A percentile compares a stretch with the other conserved stretches of the same genome.
phyloP scores from a whole-genome alignment of 441 rosid species.

The Metrosideros polymorpha region DNA sequence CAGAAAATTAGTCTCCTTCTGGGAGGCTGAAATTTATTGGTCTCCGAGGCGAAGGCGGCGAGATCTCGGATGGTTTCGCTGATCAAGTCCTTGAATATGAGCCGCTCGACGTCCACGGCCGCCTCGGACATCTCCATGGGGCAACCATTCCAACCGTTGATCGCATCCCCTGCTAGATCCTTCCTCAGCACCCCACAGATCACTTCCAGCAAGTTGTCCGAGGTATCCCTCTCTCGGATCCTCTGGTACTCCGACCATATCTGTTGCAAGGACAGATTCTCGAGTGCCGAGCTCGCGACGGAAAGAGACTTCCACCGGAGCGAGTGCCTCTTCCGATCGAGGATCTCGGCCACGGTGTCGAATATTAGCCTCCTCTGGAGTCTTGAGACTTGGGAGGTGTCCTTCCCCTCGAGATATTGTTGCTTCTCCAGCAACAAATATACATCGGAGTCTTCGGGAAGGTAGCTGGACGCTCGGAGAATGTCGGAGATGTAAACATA shows the following conservation, averaged over 20 bases:
- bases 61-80: constrained; percentile 68
- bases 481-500: constrained; percentile 64
- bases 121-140: constrained; percentile 66
- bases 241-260: constrained; percentile 61
- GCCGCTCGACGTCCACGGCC: constrained; percentile 66
- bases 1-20: constrained; percentile 72
- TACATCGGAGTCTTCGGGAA: constrained; percentile 49
- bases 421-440: constrained; percentile 67
- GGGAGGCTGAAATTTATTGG: constrained; percentile 7
- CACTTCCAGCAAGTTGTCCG: constrained; percentile 46
- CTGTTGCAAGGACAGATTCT: constrained; percentile 25
- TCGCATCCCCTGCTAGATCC: constrained; percentile 60
- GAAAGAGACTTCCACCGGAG: constrained; percentile 46
- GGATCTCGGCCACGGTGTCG: constrained; percentile 57
- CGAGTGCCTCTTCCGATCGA: constrained; percentile 31
- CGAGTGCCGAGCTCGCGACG: background rate
- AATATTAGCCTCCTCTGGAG: constrained; percentile 59
- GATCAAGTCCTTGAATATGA: constrained; percentile 73
- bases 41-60: constrained; percentile 25
- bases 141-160: constrained; percentile 49
- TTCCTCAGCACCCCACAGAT: constrained; percentile 56
- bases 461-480: constrained; percentile 39
- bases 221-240: constrained; percentile 36
- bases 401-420: constrained; percentile 44
- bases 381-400: constrained; percentile 36